Conservation (phyloP, 2,329 filamentous ascomycete species). For the Cladosporium sphaerospermum region DNA sequence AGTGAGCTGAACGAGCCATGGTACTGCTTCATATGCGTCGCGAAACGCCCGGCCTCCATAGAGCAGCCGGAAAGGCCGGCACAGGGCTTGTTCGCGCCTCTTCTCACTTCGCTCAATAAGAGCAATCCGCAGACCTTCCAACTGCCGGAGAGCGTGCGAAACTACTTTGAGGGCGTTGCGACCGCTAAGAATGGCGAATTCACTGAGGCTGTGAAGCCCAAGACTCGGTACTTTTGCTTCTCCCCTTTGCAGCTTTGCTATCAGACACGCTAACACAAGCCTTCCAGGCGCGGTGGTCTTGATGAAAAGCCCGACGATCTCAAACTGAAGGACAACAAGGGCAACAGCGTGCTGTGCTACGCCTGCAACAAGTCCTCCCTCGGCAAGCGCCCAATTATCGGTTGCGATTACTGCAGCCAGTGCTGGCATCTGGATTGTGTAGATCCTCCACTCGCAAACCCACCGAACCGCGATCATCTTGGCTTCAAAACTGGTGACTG, state of each 20-base stretch:
- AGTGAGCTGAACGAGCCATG: constrained; percentile 58
- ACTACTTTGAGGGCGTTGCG: constrained; percentile 72
- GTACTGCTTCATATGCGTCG: constrained; percentile 71
- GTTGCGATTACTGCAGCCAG: constrained; percentile 75
- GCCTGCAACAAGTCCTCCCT: constrained; percentile 61
- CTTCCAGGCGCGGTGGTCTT: constrained; percentile 28
- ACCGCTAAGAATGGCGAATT: constrained; percentile 75
- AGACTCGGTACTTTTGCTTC: constrained; percentile 44
- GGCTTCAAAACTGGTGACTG: constrained; percentile 62
- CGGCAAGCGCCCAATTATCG: constrained; percentile 66
- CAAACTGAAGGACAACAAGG: constrained; percentile 57
- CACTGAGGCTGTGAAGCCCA: constrained; percentile 55
- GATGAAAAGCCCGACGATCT: constrained; percentile 39
- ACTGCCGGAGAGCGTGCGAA: constrained; percentile 64
- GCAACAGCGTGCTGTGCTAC: constrained; percentile 70
- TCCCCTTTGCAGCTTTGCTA: not conserved
- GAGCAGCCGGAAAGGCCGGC: constrained; percentile 27
- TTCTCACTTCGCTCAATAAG: constrained; percentile 49
- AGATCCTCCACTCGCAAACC: constrained; percentile 73
- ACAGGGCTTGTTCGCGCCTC: constrained; percentile 53
- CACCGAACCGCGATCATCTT: constrained; percentile 53
- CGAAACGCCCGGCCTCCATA: constrained; percentile 28
- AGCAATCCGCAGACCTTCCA: constrained; percentile 35
- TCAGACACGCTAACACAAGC: constrained; percentile 3
- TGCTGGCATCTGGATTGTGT: constrained; percentile 92